phyloP scores from a whole-genome alignment of 2,329 filamentous ascomycete genomes.

The Diaporthe sp. region DNA sequence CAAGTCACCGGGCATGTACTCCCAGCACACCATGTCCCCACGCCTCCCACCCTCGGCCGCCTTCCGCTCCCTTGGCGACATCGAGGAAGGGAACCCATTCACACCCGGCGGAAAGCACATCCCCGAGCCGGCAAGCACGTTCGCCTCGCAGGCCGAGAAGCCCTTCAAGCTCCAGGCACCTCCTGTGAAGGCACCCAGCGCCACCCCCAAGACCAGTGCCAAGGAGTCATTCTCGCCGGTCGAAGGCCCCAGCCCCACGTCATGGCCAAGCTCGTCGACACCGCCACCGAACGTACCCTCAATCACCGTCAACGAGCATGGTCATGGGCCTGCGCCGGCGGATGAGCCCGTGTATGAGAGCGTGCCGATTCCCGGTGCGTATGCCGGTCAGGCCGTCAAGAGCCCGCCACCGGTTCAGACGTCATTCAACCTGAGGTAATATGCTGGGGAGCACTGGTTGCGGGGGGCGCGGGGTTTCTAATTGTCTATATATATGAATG shows the following conservation, averaged over 20 bases:
- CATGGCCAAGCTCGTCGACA: slow-evolving; percentile 43
- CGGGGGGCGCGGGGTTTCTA: slow-evolving; percentile 37
- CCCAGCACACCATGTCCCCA: slow-evolving; percentile 69
- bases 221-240: slow-evolving; percentile 74
- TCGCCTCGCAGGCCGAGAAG: slow-evolving; percentile 60
- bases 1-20: slow-evolving; percentile 55
- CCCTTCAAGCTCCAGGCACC: slow-evolving; percentile 92
- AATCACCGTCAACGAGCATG: slow-evolving; percentile 71
- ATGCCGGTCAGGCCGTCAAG: slow-evolving; percentile 70
- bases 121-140: slow-evolving; percentile 74
- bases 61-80: slow-evolving; percentile 61
- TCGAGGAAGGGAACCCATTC: slow-evolving; percentile 60
- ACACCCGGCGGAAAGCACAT: slow-evolving; percentile 67
- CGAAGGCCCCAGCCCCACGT: slow-evolving; percentile 48
- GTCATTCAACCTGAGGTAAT: slow-evolving; percentile 53
- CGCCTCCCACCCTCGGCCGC: slow-evolving; percentile 69
- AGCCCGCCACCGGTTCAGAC: slow-evolving; percentile 63
- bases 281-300: slow-evolving; percentile 53
- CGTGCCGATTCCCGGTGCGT: slow-evolving; percentile 91
- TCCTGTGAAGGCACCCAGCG: slow-evolving; percentile 81
- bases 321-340: slow-evolving; percentile 72
- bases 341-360: slow-evolving; percentile 88
- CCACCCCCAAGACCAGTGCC: slow-evolving; percentile 76
- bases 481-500: slow-evolving; percentile 41
- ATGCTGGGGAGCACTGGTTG: slow-evolving; percentile 26